Base-by-base conservation (phyloP, 2,329 filamentous ascomycete genomes). In the Xylaria sp. region DNA sequence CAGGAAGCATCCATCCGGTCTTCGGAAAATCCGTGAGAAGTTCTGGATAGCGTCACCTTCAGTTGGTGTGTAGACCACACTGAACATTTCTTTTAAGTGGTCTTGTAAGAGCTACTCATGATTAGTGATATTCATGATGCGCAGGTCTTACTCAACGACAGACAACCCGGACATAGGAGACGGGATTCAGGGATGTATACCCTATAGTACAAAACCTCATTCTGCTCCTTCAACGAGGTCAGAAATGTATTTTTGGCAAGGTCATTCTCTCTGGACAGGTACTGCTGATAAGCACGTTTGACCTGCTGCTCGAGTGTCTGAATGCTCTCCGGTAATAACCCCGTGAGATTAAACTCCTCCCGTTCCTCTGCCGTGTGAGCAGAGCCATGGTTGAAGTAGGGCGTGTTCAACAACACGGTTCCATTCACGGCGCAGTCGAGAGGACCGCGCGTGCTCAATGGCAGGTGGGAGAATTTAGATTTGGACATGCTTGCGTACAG, bases 41-140 rank as follows among this genome's bases (percentile, higher is more conserved):
- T 92, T 89, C 65, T 90, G 84, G 54, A 96, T 96, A 0, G 92
- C 92, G 47, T 95, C 90, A 7, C 90, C 91, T 74, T 96, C 91
- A 0, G 92, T 96, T 0, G 92, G 92, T 0, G 92, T 96, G 70
- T 96, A 96, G 34, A 96, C 90, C n/a, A 96, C 78, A 47, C 87
- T 85, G 69, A 95, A 92, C 89, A 96, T 94, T 70, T 96, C 91
- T 64, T 89, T 86, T 18, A 96, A 75, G 67, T 96, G 87, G 3
- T 89, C 84, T 70, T 90, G 82, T 6, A 94, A 79, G 8, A 95
- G 80, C 83, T 91, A 61, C 8, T 53, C 2, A 34, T 4, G 16
- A 4, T 52, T 42, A 50, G 39, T 7, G 5, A 23, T 39, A 9
- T 34, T 8, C 42, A 11, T 51, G 1, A 35, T 49, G 34, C 16